These are phyloP conservation scores for Diaporthe capsici DNA, from an alignment of 2,329 filamentous ascomycete species.

Conservation along the genomic window DNA sequence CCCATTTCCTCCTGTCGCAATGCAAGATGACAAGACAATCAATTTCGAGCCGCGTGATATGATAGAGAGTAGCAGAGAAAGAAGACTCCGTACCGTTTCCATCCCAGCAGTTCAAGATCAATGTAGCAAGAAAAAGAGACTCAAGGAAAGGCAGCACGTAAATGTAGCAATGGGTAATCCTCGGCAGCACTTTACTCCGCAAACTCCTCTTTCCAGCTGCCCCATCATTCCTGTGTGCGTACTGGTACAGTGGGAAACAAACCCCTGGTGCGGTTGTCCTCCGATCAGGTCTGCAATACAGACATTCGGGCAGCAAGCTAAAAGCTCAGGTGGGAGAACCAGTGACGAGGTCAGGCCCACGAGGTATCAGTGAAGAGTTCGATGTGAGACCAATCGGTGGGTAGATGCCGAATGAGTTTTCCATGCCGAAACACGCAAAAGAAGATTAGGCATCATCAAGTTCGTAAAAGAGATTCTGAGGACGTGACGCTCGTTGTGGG, in stretches of 20 bases:
- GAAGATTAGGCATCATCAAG: slow-evolving; percentile 35
- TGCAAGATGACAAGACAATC: slow-evolving; percentile 30
- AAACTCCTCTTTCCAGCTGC: slow-evolving; percentile 31
- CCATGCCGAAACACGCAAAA: slow-evolving; percentile 18
- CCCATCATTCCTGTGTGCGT: slow-evolving; percentile 22
- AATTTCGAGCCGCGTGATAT: slow-evolving; percentile 21
- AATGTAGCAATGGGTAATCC: slow-evolving; percentile 30
- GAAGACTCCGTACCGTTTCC: slow-evolving; percentile 7
- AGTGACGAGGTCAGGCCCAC: background rate
- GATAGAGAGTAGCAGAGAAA: slow-evolving; percentile 9
- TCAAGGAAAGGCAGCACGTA: slow-evolving; percentile 23
- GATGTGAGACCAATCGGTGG: background rate
- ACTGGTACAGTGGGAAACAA: background rate
- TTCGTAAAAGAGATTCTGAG: slow-evolving; percentile 34
- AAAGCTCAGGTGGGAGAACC: background rate
- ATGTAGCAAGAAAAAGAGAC: slow-evolving; percentile 30
- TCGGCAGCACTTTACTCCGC: slow-evolving; percentile 23
- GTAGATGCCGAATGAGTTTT: slow-evolving; percentile 16
- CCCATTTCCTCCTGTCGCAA: slow-evolving; percentile 15
- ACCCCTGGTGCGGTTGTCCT: background rate
- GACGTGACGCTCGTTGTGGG: slow-evolving; percentile 20
- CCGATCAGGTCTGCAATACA: slow-evolving; percentile 4
- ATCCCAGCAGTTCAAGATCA: slow-evolving; percentile 3
- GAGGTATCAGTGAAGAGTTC: background rate
- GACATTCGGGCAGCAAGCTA: slow-evolving; percentile 24